Evolutionary conservation across 75 land plant species (phyloP).

Genomic region (Pinus taeda): DNA sequence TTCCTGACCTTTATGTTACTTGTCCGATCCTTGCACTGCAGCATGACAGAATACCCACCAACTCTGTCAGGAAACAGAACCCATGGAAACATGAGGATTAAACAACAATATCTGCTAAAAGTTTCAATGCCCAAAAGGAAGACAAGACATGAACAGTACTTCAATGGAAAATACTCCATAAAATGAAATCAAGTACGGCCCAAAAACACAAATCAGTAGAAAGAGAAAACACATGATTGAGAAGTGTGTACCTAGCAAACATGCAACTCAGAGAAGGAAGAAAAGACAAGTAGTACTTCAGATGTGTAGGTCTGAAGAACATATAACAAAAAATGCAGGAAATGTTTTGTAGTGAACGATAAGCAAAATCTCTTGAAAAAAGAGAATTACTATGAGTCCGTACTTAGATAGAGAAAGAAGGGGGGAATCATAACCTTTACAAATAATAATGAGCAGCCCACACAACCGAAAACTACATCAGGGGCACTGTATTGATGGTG

Average conservation of each 20-base stretch:
- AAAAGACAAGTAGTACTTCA: not conserved
- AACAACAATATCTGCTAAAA: conserved; percentile 1
- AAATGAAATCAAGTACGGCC: not conserved
- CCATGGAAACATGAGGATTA: conserved; percentile 9
- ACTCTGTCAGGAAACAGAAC: conserved; percentile 13
- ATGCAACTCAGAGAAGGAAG: not conserved
- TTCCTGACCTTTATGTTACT: conserved; percentile 10
- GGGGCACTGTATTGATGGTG: not conserved
- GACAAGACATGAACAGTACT: not conserved
- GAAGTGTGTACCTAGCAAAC: not conserved
- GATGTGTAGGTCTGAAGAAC: not conserved
- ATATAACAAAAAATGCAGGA: too few relatives aligned
- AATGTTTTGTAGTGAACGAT: too few relatives aligned
- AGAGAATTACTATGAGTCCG: not conserved
- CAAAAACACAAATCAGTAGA: not conserved
- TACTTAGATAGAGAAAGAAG: not conserved
- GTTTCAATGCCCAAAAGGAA: not conserved
- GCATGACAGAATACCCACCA: conserved; percentile 12
- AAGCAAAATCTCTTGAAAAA: not conserved
- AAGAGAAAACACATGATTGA: not conserved
- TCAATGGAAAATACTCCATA: not conserved
- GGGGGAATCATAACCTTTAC: not conserved
- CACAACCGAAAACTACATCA: not conserved
- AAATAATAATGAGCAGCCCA: not conserved
- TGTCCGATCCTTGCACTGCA: conserved; percentile 9